Conservation (phyloP, 192 early-diverging fungal species). For the Lobosporangium transversale region DNA sequence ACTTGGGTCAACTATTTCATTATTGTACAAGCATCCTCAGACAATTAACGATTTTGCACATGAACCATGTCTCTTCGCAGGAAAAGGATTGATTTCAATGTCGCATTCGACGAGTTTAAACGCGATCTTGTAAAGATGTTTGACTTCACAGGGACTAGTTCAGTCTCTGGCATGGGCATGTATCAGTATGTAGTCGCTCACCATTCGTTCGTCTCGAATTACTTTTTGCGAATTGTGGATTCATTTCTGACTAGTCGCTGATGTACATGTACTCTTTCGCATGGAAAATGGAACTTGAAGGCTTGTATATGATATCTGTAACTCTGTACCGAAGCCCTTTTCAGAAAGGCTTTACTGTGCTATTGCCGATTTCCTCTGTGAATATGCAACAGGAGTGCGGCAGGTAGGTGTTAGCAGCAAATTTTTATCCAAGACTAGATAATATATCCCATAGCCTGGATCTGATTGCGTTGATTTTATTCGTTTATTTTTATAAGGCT, state of each 20-base stretch:
- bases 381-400: conserved; percentile 61
- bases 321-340: conserved; percentile 74
- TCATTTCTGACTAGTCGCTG: too few relatives aligned
- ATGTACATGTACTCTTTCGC: too few relatives aligned
- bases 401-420: conserved; percentile 50
- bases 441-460: neutral
- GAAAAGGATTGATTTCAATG: conserved; percentile 63
- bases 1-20: too few relatives aligned
- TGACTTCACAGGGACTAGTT: conserved; percentile 59
- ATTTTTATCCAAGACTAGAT: neutral
- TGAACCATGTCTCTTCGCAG: conserved; percentile 68
- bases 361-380: conserved; percentile 72
- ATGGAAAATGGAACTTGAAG: conserved; percentile 27
- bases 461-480: neutral
- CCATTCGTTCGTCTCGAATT: too few relatives aligned
- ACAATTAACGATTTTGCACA: too few relatives aligned
- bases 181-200: conserved; percentile 68
- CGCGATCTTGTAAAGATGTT: conserved; percentile 62
- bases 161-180: conserved; percentile 74
- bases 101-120: conserved; percentile 58
- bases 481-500: conserved; percentile 38
- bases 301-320: conserved; percentile 84
- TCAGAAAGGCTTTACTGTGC: conserved; percentile 71
- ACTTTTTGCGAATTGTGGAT: too few relatives aligned
- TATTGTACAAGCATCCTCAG: too few relatives aligned